A percentile compares a stretch with the other conserved stretches of the same genome.
Evolutionary conservation across 306 rosid genomes (phyloP).

Genomic region (Cyclanthera cordifolia): DNA sequence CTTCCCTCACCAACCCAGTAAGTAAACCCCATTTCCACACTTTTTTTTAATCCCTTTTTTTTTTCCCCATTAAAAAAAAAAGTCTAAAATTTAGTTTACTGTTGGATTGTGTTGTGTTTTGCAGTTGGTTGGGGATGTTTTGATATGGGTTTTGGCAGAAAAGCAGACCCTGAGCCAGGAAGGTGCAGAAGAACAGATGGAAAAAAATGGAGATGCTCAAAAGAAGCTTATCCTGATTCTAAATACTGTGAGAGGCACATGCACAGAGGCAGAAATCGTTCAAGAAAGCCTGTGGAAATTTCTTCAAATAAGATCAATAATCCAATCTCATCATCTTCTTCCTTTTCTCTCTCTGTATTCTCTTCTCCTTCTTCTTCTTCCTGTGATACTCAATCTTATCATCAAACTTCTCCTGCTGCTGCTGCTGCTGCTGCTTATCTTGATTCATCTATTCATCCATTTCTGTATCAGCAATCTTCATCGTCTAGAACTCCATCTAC

Average conservation of each 20-base stretch:
- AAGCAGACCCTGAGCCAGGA: constrained; percentile 97
- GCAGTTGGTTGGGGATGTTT: constrained; percentile 94
- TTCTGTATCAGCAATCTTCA: constrained; percentile 36
- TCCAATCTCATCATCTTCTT: constrained; percentile 20
- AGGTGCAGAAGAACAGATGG: constrained; percentile 99
- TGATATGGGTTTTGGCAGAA: constrained; percentile 92
- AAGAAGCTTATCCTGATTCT: constrained; percentile 96
- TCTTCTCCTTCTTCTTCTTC: constrained; percentile 37
- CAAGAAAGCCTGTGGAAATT: constrained; percentile 99
- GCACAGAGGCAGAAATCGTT: constrained; percentile 99
- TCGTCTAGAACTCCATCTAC: constrained; percentile 42
- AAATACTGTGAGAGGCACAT: constrained; percentile 98
- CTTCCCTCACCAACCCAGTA: constrained; percentile 75
- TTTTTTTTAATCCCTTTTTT: no score
- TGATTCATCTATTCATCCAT: constrained; percentile 39
- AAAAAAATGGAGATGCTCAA: constrained; percentile 98
- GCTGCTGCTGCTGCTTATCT: constrained; percentile 31
- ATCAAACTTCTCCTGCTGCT: constrained; percentile 3
- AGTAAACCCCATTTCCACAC: constrained; percentile 11
- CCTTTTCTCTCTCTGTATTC: constrained; percentile 29
- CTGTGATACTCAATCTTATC: constrained; percentile 27
- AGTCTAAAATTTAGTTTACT: no score
- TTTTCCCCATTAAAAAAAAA: no score
- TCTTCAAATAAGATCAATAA: constrained; percentile 25
- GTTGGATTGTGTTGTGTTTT: constrained; percentile 9